phyloP scores from a whole-genome alignment of 2,329 filamentous ascomycete species.

The Penicillium rolfsii region DNA sequence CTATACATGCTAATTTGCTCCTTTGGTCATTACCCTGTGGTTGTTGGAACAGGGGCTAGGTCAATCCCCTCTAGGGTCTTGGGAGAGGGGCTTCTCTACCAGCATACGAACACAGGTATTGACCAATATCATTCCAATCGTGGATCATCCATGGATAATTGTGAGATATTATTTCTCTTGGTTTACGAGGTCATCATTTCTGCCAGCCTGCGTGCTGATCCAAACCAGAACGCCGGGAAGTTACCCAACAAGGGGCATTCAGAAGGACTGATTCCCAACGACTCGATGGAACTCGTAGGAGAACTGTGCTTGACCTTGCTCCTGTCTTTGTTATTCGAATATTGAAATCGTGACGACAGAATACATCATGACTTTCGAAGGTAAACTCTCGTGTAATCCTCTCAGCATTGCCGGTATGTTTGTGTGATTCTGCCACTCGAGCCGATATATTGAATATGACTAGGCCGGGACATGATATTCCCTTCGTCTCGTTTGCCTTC shows the following conservation, averaged over 20 bases:
- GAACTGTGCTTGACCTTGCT: neutral
- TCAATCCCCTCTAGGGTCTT: neutral
- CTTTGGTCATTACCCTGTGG: neutral
- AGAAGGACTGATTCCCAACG: neutral
- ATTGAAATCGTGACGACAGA: neutral
- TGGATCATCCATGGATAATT: neutral
- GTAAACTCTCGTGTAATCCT: neutral
- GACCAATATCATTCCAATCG: neutral
- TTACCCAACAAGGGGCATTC: neutral
- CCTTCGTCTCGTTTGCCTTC: neutral
- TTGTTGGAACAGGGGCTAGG: too few species aligned
- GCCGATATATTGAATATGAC: neutral
- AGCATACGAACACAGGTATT: neutral
- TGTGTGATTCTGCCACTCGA: neutral
- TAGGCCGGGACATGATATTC: neutral
- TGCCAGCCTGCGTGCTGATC: neutral
- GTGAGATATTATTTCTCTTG: neutral
- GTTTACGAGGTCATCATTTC: neutral
- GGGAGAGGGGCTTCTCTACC: neutral
- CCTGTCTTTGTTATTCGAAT: neutral
- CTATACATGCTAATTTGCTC: neutral
- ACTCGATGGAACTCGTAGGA: neutral
- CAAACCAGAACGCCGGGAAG: neutral
- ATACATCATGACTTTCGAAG: slow-evolving; percentile 1
- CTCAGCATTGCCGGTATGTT: neutral